Evolutionary conservation across 176 grass and related monocot species (phyloP).

Genomic region (Musa beccarii): DNA sequence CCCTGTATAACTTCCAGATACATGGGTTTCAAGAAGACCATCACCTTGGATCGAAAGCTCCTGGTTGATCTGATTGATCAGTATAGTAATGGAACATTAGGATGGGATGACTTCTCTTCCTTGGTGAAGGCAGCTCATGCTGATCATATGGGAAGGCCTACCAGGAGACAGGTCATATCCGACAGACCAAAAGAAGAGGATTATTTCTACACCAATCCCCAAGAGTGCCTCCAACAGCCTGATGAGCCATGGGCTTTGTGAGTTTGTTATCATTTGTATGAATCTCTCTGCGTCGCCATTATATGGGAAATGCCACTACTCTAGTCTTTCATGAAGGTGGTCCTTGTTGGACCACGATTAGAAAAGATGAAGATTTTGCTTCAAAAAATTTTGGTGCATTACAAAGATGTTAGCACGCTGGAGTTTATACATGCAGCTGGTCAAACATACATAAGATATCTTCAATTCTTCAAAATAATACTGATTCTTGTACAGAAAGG

Average conservation of each 20-base stretch:
- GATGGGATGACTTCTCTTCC: constrained; percentile 69
- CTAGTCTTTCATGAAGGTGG: too few relatives aligned
- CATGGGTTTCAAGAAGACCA: constrained; percentile 81
- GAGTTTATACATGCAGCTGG: not conserved
- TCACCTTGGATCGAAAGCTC: constrained; percentile 62
- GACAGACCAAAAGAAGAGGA: constrained; percentile 89
- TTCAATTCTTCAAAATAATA: not conserved
- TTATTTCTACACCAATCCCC: constrained; percentile 85
- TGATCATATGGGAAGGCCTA: constrained; percentile 56
- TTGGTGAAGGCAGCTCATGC: constrained; percentile 55
- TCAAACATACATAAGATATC: not conserved
- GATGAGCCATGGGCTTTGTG: constrained; percentile 27
- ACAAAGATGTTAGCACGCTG: not conserved
- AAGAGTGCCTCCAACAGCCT: constrained; percentile 57
- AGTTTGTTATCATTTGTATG: constrained; percentile 7
- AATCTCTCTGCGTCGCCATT: constrained; percentile 4
- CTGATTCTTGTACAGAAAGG: not conserved
- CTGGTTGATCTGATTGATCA: constrained; percentile 60
- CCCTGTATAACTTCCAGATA: constrained; percentile 30
- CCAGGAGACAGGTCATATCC: constrained; percentile 46
- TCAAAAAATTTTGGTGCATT: not conserved
- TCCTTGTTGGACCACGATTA: too few relatives aligned
- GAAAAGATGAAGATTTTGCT: too few relatives aligned
- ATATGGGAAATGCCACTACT: too few relatives aligned
- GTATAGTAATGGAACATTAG: constrained; percentile 52